Evolutionary conservation across 2,329 filamentous ascomycete genomes (phyloP), one percentile per base, ranked within the genome.

Genomic region (Colletotrichum shisoi): DNA sequence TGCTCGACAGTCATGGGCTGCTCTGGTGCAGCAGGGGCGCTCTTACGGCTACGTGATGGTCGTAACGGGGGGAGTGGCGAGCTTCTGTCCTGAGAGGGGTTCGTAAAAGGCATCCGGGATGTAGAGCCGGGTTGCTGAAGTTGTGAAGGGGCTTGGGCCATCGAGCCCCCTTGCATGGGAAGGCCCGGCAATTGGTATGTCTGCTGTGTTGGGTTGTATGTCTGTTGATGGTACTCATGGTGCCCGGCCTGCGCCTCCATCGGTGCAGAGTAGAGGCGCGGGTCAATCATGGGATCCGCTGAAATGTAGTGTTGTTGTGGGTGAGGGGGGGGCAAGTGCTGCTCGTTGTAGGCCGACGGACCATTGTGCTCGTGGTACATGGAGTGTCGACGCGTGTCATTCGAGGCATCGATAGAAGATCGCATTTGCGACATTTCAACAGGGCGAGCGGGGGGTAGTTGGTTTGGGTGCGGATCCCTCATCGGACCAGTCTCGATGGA

Each of bases 61-160:
- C 69, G 59, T 40, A 70, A 51, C 13, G 67, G 69, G 1, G 69
- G 69, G 3, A 70, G 67, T 24, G 69, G 69, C 2, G 69, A 70
- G 46, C 63, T 60, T 52, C 66, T 68, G 42, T 70, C 67, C 21
- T 67, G 59, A 4, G 48, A 34, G 5, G 69, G 69, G 49, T 69
- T 70, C 15, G 69, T 67, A 37, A 70, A 70, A 8, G 69, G 69
- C 60, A 70, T 70, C 19, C 69, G 57, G 21, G 69, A 67, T 12
- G 52, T 46, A 27, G 53, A 63, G 46, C 67, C 57, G 34, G 63
- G 37, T 52, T 61, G 66, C 40, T 65, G 62, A 15, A 61, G 51
- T 37, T 51, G 63, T 11, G 64, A 44, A 52, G 53, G 62, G 49
- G 27, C 57, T 46, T 58, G 66, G 17, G 62, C 21, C 61, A 68